Percentiles rank a stretch among this genome's conserved stretches.
Evolutionary conservation across 495 filamentous ascomycete genomes (phyloP).

Genomic region (Aspergillus olivimuriae): DNA sequence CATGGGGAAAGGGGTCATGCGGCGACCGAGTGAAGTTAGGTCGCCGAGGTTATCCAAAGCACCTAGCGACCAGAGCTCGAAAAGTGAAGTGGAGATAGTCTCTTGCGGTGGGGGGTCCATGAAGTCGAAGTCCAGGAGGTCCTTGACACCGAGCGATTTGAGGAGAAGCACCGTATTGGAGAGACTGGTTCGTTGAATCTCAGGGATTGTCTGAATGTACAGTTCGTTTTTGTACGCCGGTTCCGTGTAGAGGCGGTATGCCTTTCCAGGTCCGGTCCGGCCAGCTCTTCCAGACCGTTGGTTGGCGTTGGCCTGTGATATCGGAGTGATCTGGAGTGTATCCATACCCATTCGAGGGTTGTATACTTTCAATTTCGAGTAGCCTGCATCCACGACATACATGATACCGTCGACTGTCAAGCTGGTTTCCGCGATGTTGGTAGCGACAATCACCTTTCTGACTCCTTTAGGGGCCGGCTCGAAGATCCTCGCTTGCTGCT

Average conservation of each 20-base stretch:
- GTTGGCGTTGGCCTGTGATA: slow-evolving; percentile 92
- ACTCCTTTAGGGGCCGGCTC: slow-evolving; percentile 85
- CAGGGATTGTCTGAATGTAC: slow-evolving; percentile 95
- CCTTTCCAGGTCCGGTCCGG: slow-evolving; percentile 91
- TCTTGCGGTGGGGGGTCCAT: slow-evolving; percentile 99
- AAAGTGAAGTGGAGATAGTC: slow-evolving; percentile 93
- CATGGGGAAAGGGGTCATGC: slow-evolving; percentile 98
- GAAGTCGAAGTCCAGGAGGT: slow-evolving; percentile 96
- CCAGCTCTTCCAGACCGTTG: slow-evolving; percentile 93
- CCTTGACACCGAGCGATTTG: slow-evolving; percentile 90
- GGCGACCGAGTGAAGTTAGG: slow-evolving; percentile 76
- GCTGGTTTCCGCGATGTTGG: slow-evolving; percentile 97
- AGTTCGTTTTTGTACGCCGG: slow-evolving; percentile 93
- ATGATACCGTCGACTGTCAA: slow-evolving; percentile 98
- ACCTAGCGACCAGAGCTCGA: slow-evolving; percentile 96
- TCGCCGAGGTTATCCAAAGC: slow-evolving; percentile 92
- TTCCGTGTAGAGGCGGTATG: slow-evolving; percentile 92
- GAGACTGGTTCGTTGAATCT: slow-evolving; percentile 95
- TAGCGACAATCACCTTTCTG: slow-evolving; percentile 95
- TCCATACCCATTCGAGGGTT: slow-evolving; percentile 99
- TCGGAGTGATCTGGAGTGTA: slow-evolving; percentile 94
- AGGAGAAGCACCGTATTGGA: slow-evolving; percentile 90
- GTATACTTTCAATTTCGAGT: slow-evolving; percentile 97
- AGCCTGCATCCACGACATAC: slow-evolving; percentile 97
- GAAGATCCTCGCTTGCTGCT: slow-evolving; percentile 96